phyloP scores from a whole-genome alignment of 139 green algal genomes.

The Chlorella vulgaris region DNA sequence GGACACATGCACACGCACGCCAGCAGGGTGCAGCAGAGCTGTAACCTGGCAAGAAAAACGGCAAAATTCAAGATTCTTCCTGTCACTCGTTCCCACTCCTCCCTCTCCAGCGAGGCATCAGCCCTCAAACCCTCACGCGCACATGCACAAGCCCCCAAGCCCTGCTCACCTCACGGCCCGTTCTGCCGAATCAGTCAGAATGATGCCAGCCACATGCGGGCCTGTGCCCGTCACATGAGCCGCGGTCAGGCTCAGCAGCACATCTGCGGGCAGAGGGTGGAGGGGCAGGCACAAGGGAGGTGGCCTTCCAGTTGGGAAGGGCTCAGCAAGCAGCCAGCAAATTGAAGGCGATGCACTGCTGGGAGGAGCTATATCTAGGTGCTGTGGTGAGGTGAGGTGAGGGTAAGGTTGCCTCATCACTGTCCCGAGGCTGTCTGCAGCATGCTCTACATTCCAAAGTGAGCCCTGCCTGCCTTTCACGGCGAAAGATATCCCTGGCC shows the following conservation, averaged over 20 bases:
- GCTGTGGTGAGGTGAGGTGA: no score
- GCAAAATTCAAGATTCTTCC: no score
- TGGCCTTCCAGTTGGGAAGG: not conserved
- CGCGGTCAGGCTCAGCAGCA: constrained; percentile 51
- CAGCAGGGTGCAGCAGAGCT: no score
- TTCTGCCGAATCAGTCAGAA: constrained; percentile 59
- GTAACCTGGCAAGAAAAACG: no score
- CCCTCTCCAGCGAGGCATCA: not conserved
- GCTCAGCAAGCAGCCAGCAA: no score
- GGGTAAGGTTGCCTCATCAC: no score
- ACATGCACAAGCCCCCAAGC: not conserved
- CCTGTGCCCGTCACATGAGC: constrained; percentile 50
- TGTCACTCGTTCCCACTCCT: no score
- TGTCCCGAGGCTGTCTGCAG: no score
- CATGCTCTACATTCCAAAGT: no score
- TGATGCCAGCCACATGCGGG: constrained; percentile 63
- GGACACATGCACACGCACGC: no score
- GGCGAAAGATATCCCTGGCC: not conserved
- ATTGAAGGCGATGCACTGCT: no score
- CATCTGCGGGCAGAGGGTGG: constrained; percentile 34
- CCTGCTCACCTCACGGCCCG: constrained; percentile 6
- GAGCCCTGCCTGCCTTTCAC: not conserved
- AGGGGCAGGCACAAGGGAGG: not conserved
- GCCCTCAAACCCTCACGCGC: not conserved
- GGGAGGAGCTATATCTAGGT: no score